Percentiles rank a stretch among this genome's conserved stretches.
These are phyloP conservation scores for Talaromyces sp. DNA, from an alignment of 2,329 filamentous ascomycete species.

Conservation along the genomic window DNA sequence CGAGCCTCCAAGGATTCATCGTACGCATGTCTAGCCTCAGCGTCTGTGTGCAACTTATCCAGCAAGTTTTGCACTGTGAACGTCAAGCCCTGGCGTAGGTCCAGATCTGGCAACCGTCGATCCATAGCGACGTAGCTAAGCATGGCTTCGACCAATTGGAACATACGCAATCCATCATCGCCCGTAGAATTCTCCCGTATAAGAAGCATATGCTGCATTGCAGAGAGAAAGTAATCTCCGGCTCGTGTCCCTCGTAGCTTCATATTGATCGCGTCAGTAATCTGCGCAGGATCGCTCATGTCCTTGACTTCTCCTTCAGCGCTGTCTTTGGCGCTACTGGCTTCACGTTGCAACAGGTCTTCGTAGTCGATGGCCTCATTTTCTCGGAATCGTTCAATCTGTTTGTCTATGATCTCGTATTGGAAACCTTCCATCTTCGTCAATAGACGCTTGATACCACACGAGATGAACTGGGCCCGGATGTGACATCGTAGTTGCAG, in stretches of 20 bases:
- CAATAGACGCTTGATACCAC: constrained; percentile 89
- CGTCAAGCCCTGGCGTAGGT: constrained; percentile 94
- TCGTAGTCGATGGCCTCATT: constrained; percentile 99
- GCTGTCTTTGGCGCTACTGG: constrained; percentile 83
- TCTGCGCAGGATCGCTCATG: constrained; percentile 86
- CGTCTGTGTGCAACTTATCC: constrained; percentile 94
- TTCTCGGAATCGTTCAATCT: constrained; percentile 86
- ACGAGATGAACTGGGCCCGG: constrained; percentile 90
- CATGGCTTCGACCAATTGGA: constrained; percentile 98
- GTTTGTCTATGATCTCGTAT: constrained; percentile 97
- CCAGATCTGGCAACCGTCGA: constrained; percentile 88
- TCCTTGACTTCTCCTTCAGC: constrained; percentile 85
- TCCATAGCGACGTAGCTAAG: constrained; percentile 99
- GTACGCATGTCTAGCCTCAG: constrained; percentile 84
- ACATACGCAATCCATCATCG: constrained; percentile 90
- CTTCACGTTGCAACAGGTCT: constrained; percentile 89
- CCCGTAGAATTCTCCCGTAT: constrained; percentile 80
- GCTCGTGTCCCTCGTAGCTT: constrained; percentile 79
- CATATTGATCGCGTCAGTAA: constrained; percentile 86
- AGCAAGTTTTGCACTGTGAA: constrained; percentile 94
- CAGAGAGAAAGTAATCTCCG: constrained; percentile 93
- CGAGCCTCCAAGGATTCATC: constrained; percentile 88
- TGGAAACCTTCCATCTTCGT: constrained; percentile 98
- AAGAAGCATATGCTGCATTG: constrained; percentile 89
- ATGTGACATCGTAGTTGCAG: constrained; percentile 90